Evolutionary conservation across 2,329 filamentous ascomycete genomes (phyloP), one percentile per base, ranked within the genome.

Genomic region (Daldinia eschscholtzii): DNA sequence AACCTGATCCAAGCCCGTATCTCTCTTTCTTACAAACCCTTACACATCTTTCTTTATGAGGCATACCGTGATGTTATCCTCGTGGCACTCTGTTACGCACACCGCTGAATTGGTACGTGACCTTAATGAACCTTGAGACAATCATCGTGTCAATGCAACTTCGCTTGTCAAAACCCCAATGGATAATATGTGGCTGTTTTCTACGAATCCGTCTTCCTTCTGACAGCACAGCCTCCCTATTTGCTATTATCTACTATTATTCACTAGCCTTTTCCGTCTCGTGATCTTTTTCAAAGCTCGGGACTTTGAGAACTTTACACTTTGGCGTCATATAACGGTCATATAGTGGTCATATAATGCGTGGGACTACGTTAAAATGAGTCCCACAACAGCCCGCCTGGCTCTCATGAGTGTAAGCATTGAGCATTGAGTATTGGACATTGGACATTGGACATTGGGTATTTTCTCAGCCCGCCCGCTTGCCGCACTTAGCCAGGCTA

Each of bases 151-250:
- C 64, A 63, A 76, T 73, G 74, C 71, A 73, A 74, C 73, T 55
- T 76, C 72, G 72, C 72, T 76, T 76, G 70, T 64, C 59, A 70
- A 56, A 72, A 70, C 67, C 67, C 74, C 73, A 76, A 75, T 75
- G 64, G 62, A 58, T 50, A 63, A 48, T 62, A 55, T 62, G 64
- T 50, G 15, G 50, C 60, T 64, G 65, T 65, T 30, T 30, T 57
- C 7, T 30, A 5, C 53, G 20, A 55, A 55, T 55, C 52, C 53
- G 23, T 41, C 33, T 57, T 37, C 53, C 20, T 41, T 5, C 33
- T 4, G 15, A 18, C 12, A 15, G 52, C 33, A 6, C 30, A 52
- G 35, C 35, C 35, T 39, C 15, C 12, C 35, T 39, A 39, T 15
- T 12, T 2, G 2, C 20, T 23, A 23, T 2, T 23, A 23, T 23